These are phyloP conservation scores for Conringia planisiliqua DNA, from an alignment of 345 rosid genomes.

Conservation along the genomic window DNA sequence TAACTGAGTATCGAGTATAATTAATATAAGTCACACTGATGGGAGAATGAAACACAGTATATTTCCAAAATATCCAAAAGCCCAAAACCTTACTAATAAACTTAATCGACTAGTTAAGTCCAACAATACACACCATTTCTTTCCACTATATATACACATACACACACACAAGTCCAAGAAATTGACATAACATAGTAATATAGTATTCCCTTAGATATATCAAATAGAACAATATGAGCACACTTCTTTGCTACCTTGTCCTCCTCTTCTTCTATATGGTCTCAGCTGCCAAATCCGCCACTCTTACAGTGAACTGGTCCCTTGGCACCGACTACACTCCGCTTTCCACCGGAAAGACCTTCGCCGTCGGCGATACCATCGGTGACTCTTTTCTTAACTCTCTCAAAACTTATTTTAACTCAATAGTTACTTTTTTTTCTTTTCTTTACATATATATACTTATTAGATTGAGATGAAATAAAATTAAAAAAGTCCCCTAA, in stretches of 20 bases:
- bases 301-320: constrained; percentile 68
- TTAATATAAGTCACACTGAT: neutral
- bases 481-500: neutral
- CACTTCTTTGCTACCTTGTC: constrained; percentile 19
- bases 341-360: constrained; percentile 60
- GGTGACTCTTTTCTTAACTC: constrained; percentile 39
- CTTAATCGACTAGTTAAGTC: neutral
- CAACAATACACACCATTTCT: neutral
- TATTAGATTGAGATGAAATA: neutral
- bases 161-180: neutral
- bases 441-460: too few species aligned
- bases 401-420: neutral
- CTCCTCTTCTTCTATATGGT: constrained; percentile 36
- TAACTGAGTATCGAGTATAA: neutral
- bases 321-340: constrained; percentile 59
- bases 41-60: neutral
- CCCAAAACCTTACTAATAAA: constrained; percentile 2
- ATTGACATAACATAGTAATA: neutral
- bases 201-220: neutral
- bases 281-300: constrained; percentile 49
- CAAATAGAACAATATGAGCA: constrained; percentile 10
- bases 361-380: constrained; percentile 64
- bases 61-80: neutral
- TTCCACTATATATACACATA: neutral
- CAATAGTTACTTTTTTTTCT: neutral